phyloP scores from a whole-genome alignment of 2,329 filamentous ascomycete genomes.

The Torrubiellomyces zombiae region DNA sequence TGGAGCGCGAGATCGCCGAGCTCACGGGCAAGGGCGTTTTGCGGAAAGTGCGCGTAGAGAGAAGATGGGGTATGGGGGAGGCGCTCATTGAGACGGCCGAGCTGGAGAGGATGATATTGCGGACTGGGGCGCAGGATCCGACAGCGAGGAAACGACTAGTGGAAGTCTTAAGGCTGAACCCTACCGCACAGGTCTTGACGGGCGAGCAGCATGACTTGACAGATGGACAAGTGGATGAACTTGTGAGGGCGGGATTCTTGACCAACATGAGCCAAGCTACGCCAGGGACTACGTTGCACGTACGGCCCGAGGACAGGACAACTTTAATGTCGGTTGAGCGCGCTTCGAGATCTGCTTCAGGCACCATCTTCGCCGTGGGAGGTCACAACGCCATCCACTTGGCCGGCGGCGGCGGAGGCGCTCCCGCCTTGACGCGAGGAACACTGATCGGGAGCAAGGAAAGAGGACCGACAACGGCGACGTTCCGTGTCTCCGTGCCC shows the following conservation, averaged over 20 bases:
- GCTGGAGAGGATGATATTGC: slow-evolving; percentile 31
- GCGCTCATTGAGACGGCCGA: slow-evolving; percentile 42
- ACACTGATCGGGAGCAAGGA: no score
- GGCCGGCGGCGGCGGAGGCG: slow-evolving; percentile 38
- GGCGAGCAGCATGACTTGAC: slow-evolving; percentile 17
- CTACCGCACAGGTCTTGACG: slow-evolving; percentile 20
- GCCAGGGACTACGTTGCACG: slow-evolving; percentile 21
- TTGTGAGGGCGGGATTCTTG: slow-evolving; percentile 52
- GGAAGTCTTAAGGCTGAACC: slow-evolving; percentile 31
- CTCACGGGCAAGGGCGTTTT: slow-evolving; percentile 39
- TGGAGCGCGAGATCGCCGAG: slow-evolving; percentile 51
- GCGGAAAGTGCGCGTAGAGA: slow-evolving; percentile 45
- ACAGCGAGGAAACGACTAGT: slow-evolving; percentile 34
- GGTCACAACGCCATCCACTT: slow-evolving; percentile 48
- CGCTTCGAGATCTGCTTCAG: slow-evolving; percentile 49
- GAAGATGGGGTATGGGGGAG: slow-evolving; percentile 45
- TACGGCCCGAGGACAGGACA: slow-evolving; percentile 35
- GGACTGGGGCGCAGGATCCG: slow-evolving; percentile 17
- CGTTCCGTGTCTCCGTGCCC: slow-evolving; percentile 44
- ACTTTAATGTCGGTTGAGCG: slow-evolving; percentile 43
- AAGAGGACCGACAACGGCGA: slow-evolving; percentile 2
- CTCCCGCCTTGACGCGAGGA: neutral
- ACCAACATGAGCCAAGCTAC: slow-evolving; percentile 25
- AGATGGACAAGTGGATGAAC: slow-evolving; percentile 31
- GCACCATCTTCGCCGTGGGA: slow-evolving; percentile 52